Conservation (phyloP, 345 rosid species). For the Tarenaya hassleriana region DNA sequence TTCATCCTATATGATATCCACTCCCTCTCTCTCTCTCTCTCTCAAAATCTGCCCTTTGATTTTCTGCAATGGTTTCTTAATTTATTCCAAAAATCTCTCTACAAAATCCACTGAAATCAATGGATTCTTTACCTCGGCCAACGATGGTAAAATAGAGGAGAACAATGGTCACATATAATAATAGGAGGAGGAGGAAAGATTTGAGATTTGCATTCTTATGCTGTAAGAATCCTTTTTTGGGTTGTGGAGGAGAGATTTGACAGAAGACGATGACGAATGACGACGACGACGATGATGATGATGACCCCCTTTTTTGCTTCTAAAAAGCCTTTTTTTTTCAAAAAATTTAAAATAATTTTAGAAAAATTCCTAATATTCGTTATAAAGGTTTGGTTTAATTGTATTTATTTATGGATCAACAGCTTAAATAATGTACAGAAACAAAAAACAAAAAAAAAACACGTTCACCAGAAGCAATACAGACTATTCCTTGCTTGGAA, state of each 20-base stretch:
- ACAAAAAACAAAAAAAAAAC: not conserved
- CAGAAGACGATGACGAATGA: conserved; percentile 40
- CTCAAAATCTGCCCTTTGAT: conserved; percentile 44
- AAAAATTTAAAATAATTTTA: not conserved
- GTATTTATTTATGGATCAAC: not conserved
- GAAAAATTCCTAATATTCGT: not conserved
- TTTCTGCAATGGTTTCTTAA: conserved; percentile 26
- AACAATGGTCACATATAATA: conserved; percentile 48
- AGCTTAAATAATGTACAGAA: not conserved
- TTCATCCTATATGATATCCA: conserved; percentile 38
- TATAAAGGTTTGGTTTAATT: not conserved
- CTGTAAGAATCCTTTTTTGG: conserved; percentile 44
- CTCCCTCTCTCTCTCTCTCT: conserved; percentile 28
- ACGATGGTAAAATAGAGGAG: conserved; percentile 40
- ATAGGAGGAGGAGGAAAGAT: conserved; percentile 27
- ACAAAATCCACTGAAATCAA: conserved; percentile 40
- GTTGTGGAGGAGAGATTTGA: conserved; percentile 42
- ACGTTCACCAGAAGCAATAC: conserved; percentile 4
- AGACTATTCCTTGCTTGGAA: conserved; percentile 40
- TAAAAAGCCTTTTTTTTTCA: not conserved
- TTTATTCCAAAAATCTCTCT: conserved; percentile 7
- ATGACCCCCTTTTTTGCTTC: conserved; percentile 11
- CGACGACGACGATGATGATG: conserved; percentile 41
- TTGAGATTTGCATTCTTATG: conserved; percentile 42
- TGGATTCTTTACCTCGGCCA: conserved; percentile 38